Evolutionary conservation across 768 basidiomycete genomes (phyloP).

Genomic region (Boletus edulis): DNA sequence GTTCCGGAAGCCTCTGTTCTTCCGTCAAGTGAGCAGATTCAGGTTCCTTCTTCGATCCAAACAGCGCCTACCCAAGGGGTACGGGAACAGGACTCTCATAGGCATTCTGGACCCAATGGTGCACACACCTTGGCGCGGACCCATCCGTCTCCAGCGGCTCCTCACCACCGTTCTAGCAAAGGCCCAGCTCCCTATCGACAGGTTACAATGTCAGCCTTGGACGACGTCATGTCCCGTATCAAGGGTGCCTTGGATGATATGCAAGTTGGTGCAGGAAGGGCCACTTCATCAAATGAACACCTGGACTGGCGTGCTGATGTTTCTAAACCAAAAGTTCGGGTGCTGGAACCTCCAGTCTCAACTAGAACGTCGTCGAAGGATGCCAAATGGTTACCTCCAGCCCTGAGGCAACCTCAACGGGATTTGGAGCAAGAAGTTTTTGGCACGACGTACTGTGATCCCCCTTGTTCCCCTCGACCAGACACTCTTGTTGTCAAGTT

Average conservation of each 20-base stretch:
- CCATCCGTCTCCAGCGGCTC: conserved; percentile 14
- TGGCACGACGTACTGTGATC: conserved; percentile 45
- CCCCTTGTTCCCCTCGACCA: conserved; percentile 46
- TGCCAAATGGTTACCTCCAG: conserved; percentile 55
- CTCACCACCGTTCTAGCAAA: conserved; percentile 24
- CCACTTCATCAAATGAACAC: conserved; percentile 12
- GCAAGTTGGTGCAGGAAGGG: conserved; percentile 45
- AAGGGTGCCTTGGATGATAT: conserved; percentile 75
- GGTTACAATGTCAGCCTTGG: conserved; percentile 67
- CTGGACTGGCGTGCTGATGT: conserved; percentile 21
- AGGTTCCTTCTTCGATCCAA: neutral
- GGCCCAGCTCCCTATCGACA: conserved; percentile 39
- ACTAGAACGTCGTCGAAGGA: conserved; percentile 34
- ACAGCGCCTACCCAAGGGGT: conserved; percentile 4
- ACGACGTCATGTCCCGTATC: conserved; percentile 84
- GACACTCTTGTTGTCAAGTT: conserved; percentile 43
- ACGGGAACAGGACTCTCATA: conserved; percentile 20
- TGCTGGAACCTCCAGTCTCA: conserved; percentile 13
- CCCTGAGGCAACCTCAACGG: conserved; percentile 37
- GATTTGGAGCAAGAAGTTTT: conserved; percentile 46
- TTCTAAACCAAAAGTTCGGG: conserved; percentile 21
- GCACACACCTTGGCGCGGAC: conserved; percentile 11
- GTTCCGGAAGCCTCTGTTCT: conserved; percentile 15
- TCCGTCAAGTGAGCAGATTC: conserved; percentile 7
- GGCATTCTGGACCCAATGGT: conserved; percentile 20